Evolutionary conservation across 257 asterid genomes (phyloP), one percentile per base, ranked within the genome.

Genomic region (Ocimum tenuiflorum): DNA sequence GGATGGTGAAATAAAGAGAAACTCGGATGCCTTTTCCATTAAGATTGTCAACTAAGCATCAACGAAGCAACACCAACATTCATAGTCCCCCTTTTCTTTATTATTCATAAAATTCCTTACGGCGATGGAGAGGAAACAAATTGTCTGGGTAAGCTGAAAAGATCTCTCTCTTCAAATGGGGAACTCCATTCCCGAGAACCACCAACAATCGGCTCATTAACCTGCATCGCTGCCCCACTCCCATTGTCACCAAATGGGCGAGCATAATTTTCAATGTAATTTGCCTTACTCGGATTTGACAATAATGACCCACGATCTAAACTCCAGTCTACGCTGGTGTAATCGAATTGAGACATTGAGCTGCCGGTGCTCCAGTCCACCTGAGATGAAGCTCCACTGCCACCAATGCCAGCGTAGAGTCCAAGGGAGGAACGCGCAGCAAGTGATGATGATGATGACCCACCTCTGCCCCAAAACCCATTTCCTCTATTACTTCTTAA

Each of bases 91-190:
- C 61, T 55, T 60, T 62, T 64, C 65, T 71, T 2, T 27, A n/a
- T 75, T 68, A 57, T 56, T 65, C 58, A 67, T 72, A 68, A 80
- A 75, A 31, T 23, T 27, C 73, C 62, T 41, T 71, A 92, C 75
- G 81, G 86, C 42, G 95, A 61, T 60, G 97, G 96, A 49, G 91
- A 83, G 71, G 92, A 86, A 87, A 92, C 96, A 76, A 89, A 81
- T 86, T 86, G 95, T 69, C 96, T 82, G 74, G 89, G 82, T 63
- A 91, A 72, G 79, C 91, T 82, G 78, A 91, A 91, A 68, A 88
- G 75, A 42, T 91, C 98, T 46, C 62, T 91, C 79, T 91, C 98
- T 62, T 91, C 98, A 31, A 91, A 91, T 5, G 98, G 94, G 41
- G 98, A 88, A 50, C 83, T 74, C 98, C 98, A 91, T 64, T 85